These are phyloP conservation scores for Kazachstania sp. DNA, from an alignment of 1,139 yeast species.

Conservation along the genomic window DNA sequence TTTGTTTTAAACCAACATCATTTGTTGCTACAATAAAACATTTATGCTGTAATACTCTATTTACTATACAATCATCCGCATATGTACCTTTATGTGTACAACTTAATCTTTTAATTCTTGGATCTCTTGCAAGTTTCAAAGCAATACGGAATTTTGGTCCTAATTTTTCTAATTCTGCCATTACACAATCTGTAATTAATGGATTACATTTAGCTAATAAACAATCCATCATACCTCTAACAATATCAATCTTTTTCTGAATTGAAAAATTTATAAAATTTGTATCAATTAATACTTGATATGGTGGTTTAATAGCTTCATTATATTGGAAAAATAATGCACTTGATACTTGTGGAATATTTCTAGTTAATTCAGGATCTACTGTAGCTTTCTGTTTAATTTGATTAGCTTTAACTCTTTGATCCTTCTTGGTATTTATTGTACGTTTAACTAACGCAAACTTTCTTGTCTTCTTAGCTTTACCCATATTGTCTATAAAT, in stretches of 20 bases:
- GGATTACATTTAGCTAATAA: constrained; percentile 93
- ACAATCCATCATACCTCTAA: constrained; percentile 93
- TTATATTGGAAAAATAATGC: constrained; percentile 93
- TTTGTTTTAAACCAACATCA: constrained; percentile 93
- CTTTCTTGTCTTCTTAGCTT: constrained; percentile 93
- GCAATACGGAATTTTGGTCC: constrained; percentile 95
- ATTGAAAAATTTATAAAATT: constrained; percentile 93
- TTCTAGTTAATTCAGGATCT: constrained; percentile 76
- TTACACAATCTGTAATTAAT: constrained; percentile 89
- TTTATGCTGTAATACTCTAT: constrained; percentile 88
- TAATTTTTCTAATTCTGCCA: constrained; percentile 93
- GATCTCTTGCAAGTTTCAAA: constrained; percentile 83
- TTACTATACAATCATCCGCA: constrained; percentile 95
- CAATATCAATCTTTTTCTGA: constrained; percentile 87
- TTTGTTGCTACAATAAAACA: constrained; percentile 96
- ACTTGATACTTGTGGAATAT: constrained; percentile 93
- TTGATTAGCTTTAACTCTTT: constrained; percentile 41
- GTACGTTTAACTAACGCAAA: constrained; percentile 83
- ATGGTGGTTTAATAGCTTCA: constrained; percentile 91
- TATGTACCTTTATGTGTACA: constrained; percentile 94
- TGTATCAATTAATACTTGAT: constrained; percentile 90
- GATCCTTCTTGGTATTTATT: constrained; percentile 57
- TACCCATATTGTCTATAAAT: constrained; percentile 54
- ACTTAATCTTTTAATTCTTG: constrained; percentile 74
- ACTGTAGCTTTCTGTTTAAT: constrained; percentile 32